These are phyloP conservation scores for Berberis thunbergii DNA, from an alignment of 164 flowering plant genomes.

Conservation along the genomic window DNA sequence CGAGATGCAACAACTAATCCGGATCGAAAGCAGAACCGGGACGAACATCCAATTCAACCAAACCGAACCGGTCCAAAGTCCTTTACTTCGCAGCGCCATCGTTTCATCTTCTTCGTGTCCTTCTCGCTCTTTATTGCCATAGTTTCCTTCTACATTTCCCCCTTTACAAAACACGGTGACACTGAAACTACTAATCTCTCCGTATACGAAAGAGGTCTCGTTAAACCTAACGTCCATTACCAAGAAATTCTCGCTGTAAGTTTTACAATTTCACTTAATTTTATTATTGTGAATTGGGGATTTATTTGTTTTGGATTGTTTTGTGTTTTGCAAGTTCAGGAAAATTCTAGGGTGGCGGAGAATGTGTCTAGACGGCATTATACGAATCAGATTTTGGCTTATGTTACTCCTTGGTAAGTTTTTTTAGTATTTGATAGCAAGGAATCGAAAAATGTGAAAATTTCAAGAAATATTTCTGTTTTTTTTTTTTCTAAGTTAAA, in stretches of 20 bases:
- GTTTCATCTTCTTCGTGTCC: conserved; percentile 18
- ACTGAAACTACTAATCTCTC: neutral
- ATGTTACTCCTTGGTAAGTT: conserved; percentile 90
- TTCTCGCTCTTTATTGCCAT: conserved; percentile 32
- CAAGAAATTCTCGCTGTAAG: conserved; percentile 61
- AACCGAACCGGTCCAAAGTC: conserved; percentile 8
- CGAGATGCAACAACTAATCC: conserved; percentile 24
- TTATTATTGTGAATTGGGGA: neutral
- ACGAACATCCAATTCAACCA: conserved; percentile 8
- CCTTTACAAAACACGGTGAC: conserved; percentile 14
- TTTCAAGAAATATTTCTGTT: neutral
- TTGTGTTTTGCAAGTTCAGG: conserved; percentile 43
- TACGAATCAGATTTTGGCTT: conserved; percentile 56
- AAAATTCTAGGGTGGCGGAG: conserved; percentile 44
- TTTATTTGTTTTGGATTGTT: conserved; percentile 2
- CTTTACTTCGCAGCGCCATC: conserved; percentile 11
- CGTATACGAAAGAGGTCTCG: conserved; percentile 42
- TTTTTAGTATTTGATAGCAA: neutral
- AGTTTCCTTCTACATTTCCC: conserved; percentile 32
- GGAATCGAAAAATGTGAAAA: neutral
- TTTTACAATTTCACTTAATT: neutral
- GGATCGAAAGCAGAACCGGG: conserved; percentile 14
- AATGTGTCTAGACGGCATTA: conserved; percentile 47
- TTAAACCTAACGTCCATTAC: conserved; percentile 33
- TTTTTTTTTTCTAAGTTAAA: neutral